phyloP scores from a whole-genome alignment of 225 moss, liverwort and hornwort genomes.

The Takakia lepidozioides region DNA sequence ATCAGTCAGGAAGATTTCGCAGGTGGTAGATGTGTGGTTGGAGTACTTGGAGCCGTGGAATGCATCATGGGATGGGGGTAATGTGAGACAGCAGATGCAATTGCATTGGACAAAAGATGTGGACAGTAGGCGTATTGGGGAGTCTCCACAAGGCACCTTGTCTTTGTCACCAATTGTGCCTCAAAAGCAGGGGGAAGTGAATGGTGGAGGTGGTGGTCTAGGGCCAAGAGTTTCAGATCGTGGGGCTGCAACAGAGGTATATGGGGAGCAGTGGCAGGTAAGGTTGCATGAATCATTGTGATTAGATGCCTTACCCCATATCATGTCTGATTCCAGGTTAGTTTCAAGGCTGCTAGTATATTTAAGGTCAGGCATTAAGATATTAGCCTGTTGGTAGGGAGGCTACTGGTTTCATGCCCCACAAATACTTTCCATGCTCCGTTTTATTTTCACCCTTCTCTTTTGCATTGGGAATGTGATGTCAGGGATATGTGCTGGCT shows the following conservation, averaged over 20 bases:
- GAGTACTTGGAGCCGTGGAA: slow-evolving; percentile 63
- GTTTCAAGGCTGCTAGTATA: too few relatives aligned
- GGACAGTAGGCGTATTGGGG: slow-evolving; percentile 18
- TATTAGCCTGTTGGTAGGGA: too few relatives aligned
- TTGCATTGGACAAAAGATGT: slow-evolving; percentile 23
- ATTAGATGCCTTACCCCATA: too few relatives aligned
- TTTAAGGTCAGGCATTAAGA: too few relatives aligned
- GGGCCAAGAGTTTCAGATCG: slow-evolving; percentile 30
- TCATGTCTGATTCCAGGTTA: too few relatives aligned
- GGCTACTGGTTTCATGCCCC: too few relatives aligned
- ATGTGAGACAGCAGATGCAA: slow-evolving; percentile 40
- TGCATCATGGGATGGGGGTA: slow-evolving; percentile 48
- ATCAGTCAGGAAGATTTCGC: slow-evolving; percentile 43
- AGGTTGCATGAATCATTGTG: too few relatives aligned
- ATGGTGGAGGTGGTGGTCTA: slow-evolving; percentile 23
- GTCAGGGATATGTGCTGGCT: slow-evolving; percentile 44
- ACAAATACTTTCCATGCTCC: too few relatives aligned
- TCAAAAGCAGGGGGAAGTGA: slow-evolving; percentile 33
- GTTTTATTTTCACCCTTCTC: too few relatives aligned
- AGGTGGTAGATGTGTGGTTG: slow-evolving; percentile 59
- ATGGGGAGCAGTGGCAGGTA: slow-evolving; percentile 52
- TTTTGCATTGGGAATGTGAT: too few relatives aligned
- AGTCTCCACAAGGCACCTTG: slow-evolving; percentile 10
- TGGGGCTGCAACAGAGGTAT: slow-evolving; percentile 27
- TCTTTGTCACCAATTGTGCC: slow-evolving; percentile 40